Evolutionary conservation across 192 early-diverging fungal species (phyloP), one percentile per base, ranked within the genome.

Genomic region (Coemansia asiatica): DNA sequence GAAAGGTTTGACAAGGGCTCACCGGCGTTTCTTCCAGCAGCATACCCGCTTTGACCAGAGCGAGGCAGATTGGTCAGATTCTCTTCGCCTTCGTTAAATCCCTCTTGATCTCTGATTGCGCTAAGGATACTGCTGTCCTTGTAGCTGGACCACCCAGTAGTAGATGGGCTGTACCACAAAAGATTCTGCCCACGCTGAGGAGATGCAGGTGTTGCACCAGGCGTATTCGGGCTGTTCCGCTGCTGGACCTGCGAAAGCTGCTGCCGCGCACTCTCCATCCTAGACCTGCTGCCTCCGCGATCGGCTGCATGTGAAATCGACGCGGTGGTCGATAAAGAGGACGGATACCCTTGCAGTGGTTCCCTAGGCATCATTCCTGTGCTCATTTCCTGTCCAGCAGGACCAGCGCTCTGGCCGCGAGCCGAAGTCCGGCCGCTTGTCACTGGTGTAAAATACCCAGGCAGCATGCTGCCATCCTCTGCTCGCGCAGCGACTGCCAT

Each of bases 351-450:
- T 2, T 44, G 57, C 6, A 66, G 61, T 19, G 74, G 70, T 51
- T 82, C 79, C 23, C 79, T 44, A 1, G 74, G 79, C 79, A 82
- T 76, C 15, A 68, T 61, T 15, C 72, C 79, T 2, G 70, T 54
- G 22, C 48, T 53, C 16, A 70, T 51, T 4, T 56, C 61, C 12
- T 69, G 74, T 16, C 60, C 60, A 3, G 60, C 5, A 0, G 58
- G 58, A 4, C 68, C 66, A 3, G 57, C 40, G 40, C 67, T 69
- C n/a, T 48, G 59, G 6, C 64, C 67, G 16, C 69, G 36, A 5
- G 40, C 58, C 0, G 75, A 51, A 13, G 55, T 12, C 55, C 63
- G 54, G 31, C 61, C 49, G 57, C 44, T 58, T 8, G 65, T 48
- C 23, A 68, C 33, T 5, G 72, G 78, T 50, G 78, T 71, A 38